Evolutionary conservation across 2,329 filamentous ascomycete genomes (phyloP).

Genomic region (Leptographium radiaticola): DNA sequence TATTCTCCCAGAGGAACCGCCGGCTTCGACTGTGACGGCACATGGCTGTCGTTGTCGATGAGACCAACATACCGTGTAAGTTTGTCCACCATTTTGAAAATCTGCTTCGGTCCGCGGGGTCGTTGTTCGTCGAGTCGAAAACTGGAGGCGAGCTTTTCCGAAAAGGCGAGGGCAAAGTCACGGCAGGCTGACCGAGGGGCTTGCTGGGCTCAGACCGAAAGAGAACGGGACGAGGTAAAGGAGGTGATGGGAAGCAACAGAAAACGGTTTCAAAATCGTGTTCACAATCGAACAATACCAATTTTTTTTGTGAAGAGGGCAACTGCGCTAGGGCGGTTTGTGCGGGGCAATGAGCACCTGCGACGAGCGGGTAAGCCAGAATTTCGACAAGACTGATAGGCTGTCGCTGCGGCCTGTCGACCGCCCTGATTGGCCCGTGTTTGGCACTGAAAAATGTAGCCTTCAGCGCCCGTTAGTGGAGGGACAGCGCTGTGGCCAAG

Average conservation of each 20-base stretch:
- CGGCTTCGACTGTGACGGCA: background rate
- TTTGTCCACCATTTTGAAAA: constrained; percentile 14
- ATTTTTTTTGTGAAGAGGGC: constrained; percentile 10
- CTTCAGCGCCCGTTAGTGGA: no score
- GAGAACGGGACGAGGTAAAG: background rate
- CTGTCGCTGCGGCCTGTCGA: background rate
- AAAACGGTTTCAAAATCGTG: background rate
- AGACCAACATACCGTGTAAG: constrained; percentile 70
- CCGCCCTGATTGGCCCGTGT: background rate
- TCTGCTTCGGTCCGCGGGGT: constrained; percentile 4
- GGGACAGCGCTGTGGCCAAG: no score
- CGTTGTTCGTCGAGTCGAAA: background rate
- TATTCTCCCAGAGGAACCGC: background rate
- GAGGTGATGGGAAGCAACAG: background rate
- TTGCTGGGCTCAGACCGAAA: background rate
- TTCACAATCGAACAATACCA: constrained; percentile 7
- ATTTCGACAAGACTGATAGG: constrained; percentile 2
- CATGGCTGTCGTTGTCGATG: no score
- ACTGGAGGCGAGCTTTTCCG: background rate
- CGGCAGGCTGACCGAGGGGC: background rate
- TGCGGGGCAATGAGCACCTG: constrained; percentile 7
- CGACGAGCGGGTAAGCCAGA: background rate
- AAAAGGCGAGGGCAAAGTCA: background rate
- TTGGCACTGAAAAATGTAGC: no score
- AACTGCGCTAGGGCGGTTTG: constrained; percentile 9